These are phyloP conservation scores for Ilyonectria mors-panacis DNA, from an alignment of 2,329 filamentous ascomycete species.

Conservation along the genomic window DNA sequence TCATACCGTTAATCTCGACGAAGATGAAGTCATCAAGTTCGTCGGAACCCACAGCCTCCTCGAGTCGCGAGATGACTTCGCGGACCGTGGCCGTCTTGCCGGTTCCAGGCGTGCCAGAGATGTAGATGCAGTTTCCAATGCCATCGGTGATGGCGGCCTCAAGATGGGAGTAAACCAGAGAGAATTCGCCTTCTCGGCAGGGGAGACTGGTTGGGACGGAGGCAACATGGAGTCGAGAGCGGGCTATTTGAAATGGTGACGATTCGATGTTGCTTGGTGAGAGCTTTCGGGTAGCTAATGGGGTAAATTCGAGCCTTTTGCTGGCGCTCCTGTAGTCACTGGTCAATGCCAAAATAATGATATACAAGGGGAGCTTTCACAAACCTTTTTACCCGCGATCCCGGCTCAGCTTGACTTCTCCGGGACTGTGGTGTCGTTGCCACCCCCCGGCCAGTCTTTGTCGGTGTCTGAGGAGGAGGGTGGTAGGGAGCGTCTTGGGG, in stretches of 20 bases:
- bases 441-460: conserved; percentile 51
- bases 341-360: conserved; percentile 14
- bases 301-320: conserved; percentile 94
- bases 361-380: neutral
- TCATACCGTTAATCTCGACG: conserved; percentile 99
- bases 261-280: conserved; percentile 81
- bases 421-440: conserved; percentile 52
- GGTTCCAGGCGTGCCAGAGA: conserved; percentile 97
- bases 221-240: conserved; percentile 91
- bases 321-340: conserved; percentile 63
- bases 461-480: conserved; percentile 56
- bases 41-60: conserved; percentile 88
- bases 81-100: conserved; percentile 98
- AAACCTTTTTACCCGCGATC: conserved; percentile 53
- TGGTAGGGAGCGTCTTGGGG: conserved; percentile 52
- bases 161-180: conserved; percentile 91
- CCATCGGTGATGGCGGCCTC: conserved; percentile 95
- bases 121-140: conserved; percentile 96
- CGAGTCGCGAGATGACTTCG: conserved; percentile 91
- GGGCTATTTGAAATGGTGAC: conserved; percentile 92
- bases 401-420: conserved; percentile 49
- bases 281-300: conserved; percentile 88
- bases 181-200: conserved; percentile 93
- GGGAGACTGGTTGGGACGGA: conserved; percentile 91
- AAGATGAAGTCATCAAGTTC: conserved; percentile 99